These are phyloP conservation scores for Volutella citrinella DNA, from an alignment of 2,329 filamentous ascomycete species.

Conservation along the genomic window DNA sequence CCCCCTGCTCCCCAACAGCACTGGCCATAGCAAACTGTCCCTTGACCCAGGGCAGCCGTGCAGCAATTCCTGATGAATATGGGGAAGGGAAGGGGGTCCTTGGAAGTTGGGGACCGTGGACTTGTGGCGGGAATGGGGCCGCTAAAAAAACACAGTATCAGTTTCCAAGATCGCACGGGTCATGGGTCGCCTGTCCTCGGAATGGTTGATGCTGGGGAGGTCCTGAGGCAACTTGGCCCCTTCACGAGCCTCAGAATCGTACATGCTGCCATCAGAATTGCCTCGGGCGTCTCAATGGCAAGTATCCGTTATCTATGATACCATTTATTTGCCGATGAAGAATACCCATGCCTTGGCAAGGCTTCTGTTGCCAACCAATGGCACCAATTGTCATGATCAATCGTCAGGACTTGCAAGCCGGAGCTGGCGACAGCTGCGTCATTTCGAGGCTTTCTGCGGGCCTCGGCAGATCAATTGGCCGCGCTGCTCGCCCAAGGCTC, in stretches of 20 bases:
- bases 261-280: neutral
- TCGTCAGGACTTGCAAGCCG: conserved; percentile 7
- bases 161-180: conserved; percentile 4
- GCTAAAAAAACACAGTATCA: conserved; percentile 11
- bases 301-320: too few species aligned
- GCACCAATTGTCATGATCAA: too few species aligned
- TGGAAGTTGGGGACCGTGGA: too few species aligned
- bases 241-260: conserved; percentile 10
- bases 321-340: too few species aligned
- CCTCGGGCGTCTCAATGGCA: neutral
- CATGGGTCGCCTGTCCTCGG: conserved; percentile 5
- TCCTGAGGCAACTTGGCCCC: conserved; percentile 16
- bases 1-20: too few species aligned
- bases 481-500: too few species aligned
- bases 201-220: conserved; percentile 6
- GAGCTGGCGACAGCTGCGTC: conserved; percentile 15
- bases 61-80: neutral
- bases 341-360: too few species aligned
- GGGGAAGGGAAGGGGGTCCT: conserved; percentile 3
- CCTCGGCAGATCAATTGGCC: too few species aligned
- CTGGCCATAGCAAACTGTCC: too few species aligned
- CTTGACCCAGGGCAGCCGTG: too few species aligned
- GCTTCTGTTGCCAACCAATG: too few species aligned
- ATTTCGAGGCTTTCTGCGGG: conserved; percentile 12
- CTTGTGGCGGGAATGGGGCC: too few species aligned